These are phyloP conservation scores for Xerocomus spinulosus DNA, from an alignment of 768 basidiomycete species.

Conservation along the genomic window DNA sequence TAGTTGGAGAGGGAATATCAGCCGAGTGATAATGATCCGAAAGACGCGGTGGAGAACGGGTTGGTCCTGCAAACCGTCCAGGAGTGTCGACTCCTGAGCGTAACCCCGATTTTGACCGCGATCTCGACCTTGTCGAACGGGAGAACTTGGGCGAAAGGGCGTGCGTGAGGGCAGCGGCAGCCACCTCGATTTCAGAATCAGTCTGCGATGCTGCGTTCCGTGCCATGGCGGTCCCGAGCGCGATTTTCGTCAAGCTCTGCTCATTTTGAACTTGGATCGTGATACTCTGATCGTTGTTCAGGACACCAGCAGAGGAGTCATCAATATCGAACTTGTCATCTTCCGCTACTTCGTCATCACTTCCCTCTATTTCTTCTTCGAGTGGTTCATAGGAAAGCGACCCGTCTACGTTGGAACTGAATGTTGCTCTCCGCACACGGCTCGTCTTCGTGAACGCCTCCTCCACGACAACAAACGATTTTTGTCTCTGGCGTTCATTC, in stretches of 20 bases:
- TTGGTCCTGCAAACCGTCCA: conserved; percentile 50
- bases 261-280: conserved; percentile 9
- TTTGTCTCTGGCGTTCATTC: conserved; percentile 98
- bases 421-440: conserved; percentile 15
- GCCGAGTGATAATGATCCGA: conserved; percentile 12
- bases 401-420: conserved; percentile 5
- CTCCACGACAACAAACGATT: conserved; percentile 97
- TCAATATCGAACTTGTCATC: conserved; percentile 92
- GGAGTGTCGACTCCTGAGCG: conserved; percentile 63
- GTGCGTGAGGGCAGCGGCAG: conserved; percentile 32
- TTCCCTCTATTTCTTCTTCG: conserved; percentile 43
- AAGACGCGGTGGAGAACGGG: conserved; percentile 44
- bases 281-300: conserved; percentile 4
- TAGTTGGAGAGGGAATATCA: conserved; percentile 30
- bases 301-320: conserved; percentile 68
- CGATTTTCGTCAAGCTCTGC: conserved; percentile 11
- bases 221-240: conserved; percentile 28
- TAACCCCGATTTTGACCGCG: conserved; percentile 33
- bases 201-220: conserved; percentile 23
- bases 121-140: conserved; percentile 29
- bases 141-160: conserved; percentile 29
- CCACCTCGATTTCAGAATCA: conserved; percentile 28
- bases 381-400: conserved; percentile 17
- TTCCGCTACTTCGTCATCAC: conserved; percentile 40
- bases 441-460: conserved; percentile 59